Evolutionary conservation across 1,284 basidiomycete species (phyloP), one percentile per base, ranked within the genome.

Genomic region (Ceratobasidium sp.): DNA sequence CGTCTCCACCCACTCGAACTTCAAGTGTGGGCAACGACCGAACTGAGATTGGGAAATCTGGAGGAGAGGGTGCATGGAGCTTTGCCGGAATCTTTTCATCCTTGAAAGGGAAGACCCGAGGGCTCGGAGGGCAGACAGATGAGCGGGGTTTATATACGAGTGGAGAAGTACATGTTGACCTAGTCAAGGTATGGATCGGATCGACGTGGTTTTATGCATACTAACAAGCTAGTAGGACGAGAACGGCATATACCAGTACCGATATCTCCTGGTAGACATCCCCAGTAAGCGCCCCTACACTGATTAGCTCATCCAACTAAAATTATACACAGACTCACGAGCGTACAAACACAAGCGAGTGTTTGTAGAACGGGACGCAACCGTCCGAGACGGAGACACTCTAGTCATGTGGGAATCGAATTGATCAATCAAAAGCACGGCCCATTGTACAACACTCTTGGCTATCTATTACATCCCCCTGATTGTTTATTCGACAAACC

Each of bases 131-230:
- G 21, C 36, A 50, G 29, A 56, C 16, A 4, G 57, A 54, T n/a
- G 78, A 79, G 36, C 81, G 81, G n/a, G 78, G 79, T 56, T 73
- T 77, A n/a, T 89, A 82, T 76, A 85, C 81, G 19, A 89, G 90
- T 72, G 89, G 90, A 11, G 89, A 91, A 73, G 88, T 89, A 7
- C 90, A 91, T 76, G 90, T 85, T 11, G 86, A 89, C 77, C 80
- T 91, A 49, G 80, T 90, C 71, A 85, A 84, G 80, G 89, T 90
- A 77, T 69, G 84, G 79, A 39, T 27, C 2, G 11, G 16, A 19
- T 2, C 19, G 14, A n/a, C 19, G 21, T 16, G 27, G 16, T 1
- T 46, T 23, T 16, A 39, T 7, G 14, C 7, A 33, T 33, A 14
- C 25, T 30, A 19, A 46, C 19, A 21, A 16, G 6, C 4, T 7